Evolutionary conservation across 2,329 filamentous ascomycete species (phyloP).

Genomic region (Penicillium frequentans): DNA sequence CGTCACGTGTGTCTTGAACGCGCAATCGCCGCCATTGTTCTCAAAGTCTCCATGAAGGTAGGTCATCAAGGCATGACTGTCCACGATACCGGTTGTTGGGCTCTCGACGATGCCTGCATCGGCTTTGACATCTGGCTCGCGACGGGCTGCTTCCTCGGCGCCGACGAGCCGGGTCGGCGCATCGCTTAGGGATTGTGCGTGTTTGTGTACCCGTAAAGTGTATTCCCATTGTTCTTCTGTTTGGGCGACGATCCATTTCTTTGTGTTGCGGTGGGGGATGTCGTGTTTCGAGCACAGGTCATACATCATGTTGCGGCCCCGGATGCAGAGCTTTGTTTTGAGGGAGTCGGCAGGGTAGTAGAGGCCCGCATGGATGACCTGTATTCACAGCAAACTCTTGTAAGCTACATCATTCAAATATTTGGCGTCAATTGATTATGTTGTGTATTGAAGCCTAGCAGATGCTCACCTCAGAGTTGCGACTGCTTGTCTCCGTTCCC

Average conservation of each 20-base stretch:
- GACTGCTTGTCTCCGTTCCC: constrained; percentile 83
- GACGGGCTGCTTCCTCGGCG: constrained; percentile 57
- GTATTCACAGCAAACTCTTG: background rate
- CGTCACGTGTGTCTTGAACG: constrained; percentile 67
- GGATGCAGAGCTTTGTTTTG: constrained; percentile 81
- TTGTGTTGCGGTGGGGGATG: constrained; percentile 72
- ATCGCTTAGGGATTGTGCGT: constrained; percentile 58
- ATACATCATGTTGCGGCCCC: constrained; percentile 76
- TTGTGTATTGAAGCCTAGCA: background rate
- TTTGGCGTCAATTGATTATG: background rate
- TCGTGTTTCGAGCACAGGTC: constrained; percentile 65
- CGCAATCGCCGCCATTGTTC: constrained; percentile 71
- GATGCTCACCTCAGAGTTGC: constrained; percentile 73
- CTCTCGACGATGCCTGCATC: constrained; percentile 75
- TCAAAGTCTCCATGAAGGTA: constrained; percentile 75
- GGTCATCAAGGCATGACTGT: constrained; percentile 82
- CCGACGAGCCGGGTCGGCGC: constrained; percentile 69
- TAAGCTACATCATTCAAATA: background rate
- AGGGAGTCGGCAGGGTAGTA: constrained; percentile 78
- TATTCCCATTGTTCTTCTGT: constrained; percentile 67
- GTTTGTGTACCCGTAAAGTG: constrained; percentile 52
- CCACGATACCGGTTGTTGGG: constrained; percentile 84
- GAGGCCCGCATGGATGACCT: constrained; percentile 91
- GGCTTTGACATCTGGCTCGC: constrained; percentile 76
- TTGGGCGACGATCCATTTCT: constrained; percentile 96